Evolutionary conservation across 352 stramenopile genomes (phyloP).

Genomic region (Pythium diclinum): DNA sequence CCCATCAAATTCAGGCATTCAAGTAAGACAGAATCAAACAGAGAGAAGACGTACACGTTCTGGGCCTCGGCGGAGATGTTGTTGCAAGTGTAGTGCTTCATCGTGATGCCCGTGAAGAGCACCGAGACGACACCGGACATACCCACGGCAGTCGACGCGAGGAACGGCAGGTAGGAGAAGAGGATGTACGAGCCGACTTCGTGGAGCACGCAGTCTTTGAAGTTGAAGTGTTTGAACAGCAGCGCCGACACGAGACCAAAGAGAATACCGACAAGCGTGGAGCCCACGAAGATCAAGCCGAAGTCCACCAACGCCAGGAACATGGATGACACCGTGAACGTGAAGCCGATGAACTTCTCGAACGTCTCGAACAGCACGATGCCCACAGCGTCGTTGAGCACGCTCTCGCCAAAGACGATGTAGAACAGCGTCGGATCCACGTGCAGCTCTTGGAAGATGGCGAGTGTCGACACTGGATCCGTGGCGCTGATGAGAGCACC

Average conservation of each 20-base stretch:
- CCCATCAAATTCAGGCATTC: no score
- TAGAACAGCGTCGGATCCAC: slow-evolving; percentile 78
- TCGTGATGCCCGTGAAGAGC: slow-evolving; percentile 60
- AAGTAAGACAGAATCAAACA: background rate
- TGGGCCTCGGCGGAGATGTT: slow-evolving; percentile 32
- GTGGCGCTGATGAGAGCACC: slow-evolving; percentile 74
- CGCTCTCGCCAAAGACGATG: slow-evolving; percentile 82
- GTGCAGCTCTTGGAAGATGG: slow-evolving; percentile 67
- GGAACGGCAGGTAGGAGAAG: slow-evolving; percentile 38
- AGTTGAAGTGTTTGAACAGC: slow-evolving; percentile 71
- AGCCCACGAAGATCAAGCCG: slow-evolving; percentile 60
- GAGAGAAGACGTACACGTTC: slow-evolving; percentile 23
- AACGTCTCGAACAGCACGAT: slow-evolving; percentile 80
- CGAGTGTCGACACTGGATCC: slow-evolving; percentile 77
- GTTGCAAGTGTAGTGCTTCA: slow-evolving; percentile 43
- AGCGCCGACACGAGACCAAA: slow-evolving; percentile 47
- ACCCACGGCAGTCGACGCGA: slow-evolving; percentile 27
- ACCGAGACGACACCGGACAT: slow-evolving; percentile 78
- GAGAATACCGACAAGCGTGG: slow-evolving; percentile 56
- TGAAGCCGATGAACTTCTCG: slow-evolving; percentile 56
- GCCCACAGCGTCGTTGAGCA: slow-evolving; percentile 79
- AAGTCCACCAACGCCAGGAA: slow-evolving; percentile 52
- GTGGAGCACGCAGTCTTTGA: slow-evolving; percentile 50
- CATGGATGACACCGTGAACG: slow-evolving; percentile 33
- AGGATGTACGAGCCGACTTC: slow-evolving; percentile 37